Evolutionary conservation across 768 basidiomycete species (phyloP).

Genomic region (Boletus insuetus): DNA sequence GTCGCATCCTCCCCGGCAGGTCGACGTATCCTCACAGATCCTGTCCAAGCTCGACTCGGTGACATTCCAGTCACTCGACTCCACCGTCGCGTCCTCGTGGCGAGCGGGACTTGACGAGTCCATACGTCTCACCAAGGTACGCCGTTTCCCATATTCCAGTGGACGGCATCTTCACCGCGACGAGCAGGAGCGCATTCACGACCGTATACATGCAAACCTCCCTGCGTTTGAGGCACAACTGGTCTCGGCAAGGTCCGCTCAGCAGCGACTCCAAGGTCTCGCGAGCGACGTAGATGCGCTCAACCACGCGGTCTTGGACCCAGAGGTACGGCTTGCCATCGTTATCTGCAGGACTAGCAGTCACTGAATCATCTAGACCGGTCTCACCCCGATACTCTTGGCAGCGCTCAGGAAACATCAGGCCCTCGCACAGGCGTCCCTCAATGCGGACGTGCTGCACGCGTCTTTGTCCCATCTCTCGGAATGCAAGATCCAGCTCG

Average conservation of each 20-base stretch:
- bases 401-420: conserved; percentile 56
- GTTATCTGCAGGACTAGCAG: conserved; percentile 3
- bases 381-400: conserved; percentile 62
- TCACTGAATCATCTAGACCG: conserved; percentile 46
- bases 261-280: conserved; percentile 53
- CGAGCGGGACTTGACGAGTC: conserved; percentile 68
- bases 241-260: conserved; percentile 59
- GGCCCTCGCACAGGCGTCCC: conserved; percentile 57
- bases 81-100: conserved; percentile 66
- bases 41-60: conserved; percentile 68
- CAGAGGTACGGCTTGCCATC: conserved; percentile 46
- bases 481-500: conserved; percentile 48
- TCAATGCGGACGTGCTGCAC: conserved; percentile 50
- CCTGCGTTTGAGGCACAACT: conserved; percentile 64
- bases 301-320: conserved; percentile 48
- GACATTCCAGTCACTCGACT: conserved; percentile 54
- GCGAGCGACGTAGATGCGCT: conserved; percentile 52
- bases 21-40: conserved; percentile 70
- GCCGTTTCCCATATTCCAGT: not conserved
- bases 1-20: conserved; percentile 66
- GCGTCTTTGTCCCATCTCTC: conserved; percentile 55
- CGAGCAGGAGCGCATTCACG: conserved; percentile 62
- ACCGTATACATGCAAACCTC: conserved; percentile 64
- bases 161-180: conserved; percentile 4
- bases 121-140: conserved; percentile 70